phyloP scores from a whole-genome alignment of 2,329 filamentous ascomycete species.

The Colletotrichum camelliae region DNA sequence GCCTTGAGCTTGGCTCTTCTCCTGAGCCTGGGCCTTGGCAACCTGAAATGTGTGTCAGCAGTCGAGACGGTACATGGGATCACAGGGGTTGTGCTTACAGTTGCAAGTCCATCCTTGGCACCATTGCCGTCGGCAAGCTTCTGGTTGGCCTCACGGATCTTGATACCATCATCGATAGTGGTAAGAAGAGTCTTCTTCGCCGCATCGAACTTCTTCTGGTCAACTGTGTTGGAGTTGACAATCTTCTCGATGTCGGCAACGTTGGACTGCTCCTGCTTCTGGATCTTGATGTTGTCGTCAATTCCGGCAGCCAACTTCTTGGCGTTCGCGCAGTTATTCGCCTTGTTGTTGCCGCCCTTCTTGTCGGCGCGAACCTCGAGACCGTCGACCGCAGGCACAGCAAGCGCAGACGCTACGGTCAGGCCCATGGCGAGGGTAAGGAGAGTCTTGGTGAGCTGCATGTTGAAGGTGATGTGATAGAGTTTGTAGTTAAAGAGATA shows the following conservation, averaged over 20 bases:
- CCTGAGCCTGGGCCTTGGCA: background rate
- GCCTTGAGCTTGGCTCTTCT: background rate
- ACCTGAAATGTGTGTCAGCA: background rate
- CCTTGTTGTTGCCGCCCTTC: background rate
- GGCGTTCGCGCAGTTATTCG: constrained; percentile 17
- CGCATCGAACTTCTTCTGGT: constrained; percentile 15
- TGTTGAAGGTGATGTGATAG: background rate
- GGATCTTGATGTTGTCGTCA: constrained; percentile 26
- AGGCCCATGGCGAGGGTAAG: constrained; percentile 1
- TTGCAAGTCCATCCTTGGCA: constrained; percentile 21
- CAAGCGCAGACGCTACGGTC: background rate
- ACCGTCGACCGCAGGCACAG: background rate
- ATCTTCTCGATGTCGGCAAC: constrained; percentile 4
- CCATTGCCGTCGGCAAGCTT: constrained; percentile 20
- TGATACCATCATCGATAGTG: constrained; percentile 27
- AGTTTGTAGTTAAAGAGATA: background rate
- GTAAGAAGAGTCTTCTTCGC: constrained; percentile 22
- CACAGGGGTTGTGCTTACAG: background rate
- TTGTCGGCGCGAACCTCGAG: background rate
- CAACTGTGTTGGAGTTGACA: constrained; percentile 12
- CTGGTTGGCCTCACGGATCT: constrained; percentile 27
- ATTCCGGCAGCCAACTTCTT: constrained; percentile 27
- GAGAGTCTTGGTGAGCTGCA: background rate
- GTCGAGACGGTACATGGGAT: background rate
- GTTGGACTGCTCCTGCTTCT: constrained; percentile 25